Percentiles rank a stretch among this genome's conserved stretches.
These are phyloP conservation scores for Carex parvula DNA, from an alignment of 176 grass and related monocot genomes.

Conservation along the genomic window DNA sequence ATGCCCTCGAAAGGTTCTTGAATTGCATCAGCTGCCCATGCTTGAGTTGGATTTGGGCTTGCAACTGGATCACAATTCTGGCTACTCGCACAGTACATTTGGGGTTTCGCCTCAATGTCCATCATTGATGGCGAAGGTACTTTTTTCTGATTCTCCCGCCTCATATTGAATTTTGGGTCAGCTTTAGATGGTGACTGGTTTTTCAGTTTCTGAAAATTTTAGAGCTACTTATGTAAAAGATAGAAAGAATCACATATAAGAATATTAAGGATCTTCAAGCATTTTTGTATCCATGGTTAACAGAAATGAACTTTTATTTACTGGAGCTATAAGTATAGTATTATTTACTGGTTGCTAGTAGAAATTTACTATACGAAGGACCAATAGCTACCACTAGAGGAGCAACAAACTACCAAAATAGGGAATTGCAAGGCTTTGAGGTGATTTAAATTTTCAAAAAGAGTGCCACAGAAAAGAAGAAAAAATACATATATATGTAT, in stretches of 20 bases:
- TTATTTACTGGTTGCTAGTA: not conserved
- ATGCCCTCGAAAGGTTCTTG: constrained; percentile 69
- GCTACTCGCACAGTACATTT: not conserved
- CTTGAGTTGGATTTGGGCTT: not conserved
- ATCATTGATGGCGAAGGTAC: not conserved
- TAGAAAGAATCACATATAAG: not conserved
- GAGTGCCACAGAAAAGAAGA: not conserved
- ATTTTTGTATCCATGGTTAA: not conserved
- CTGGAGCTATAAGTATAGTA: not conserved
- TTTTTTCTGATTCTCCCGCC: not conserved
- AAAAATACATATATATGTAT: not conserved
- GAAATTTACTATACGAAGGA: not conserved
- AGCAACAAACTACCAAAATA: not conserved
- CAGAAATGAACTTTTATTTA: not conserved
- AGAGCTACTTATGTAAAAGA: not conserved
- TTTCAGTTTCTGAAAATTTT: constrained; percentile 12
- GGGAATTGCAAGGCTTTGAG: not conserved
- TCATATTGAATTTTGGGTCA: constrained; percentile 12
- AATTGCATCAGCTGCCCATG: not conserved
- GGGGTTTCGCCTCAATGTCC: not conserved
- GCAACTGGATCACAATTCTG: constrained; percentile 10
- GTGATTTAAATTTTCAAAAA: not conserved
- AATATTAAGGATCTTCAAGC: not conserved
- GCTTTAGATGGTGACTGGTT: not conserved
- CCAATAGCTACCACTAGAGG: not conserved